Evolutionary conservation across 176 grass and related monocot genomes (phyloP).

Genomic region (Bromus sterilis): DNA sequence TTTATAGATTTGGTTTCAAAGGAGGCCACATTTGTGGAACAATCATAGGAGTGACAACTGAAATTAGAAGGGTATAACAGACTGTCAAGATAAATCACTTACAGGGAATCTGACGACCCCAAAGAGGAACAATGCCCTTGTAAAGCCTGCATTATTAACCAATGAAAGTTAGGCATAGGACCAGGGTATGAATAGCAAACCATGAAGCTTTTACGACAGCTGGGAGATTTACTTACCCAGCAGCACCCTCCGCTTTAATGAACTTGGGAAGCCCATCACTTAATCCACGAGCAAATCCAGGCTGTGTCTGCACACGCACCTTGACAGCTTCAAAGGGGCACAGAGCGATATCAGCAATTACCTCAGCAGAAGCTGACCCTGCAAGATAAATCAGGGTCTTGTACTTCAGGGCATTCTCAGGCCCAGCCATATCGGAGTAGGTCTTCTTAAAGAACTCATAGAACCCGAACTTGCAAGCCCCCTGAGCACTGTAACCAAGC

Average conservation of each 20-base stretch:
- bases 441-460: constrained; percentile 99
- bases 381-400: constrained; percentile 98
- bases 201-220: neutral
- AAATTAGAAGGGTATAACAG: neutral
- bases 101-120: constrained; percentile 93
- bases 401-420: constrained; percentile 85
- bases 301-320: constrained; percentile 96
- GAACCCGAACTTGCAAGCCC: constrained; percentile 95
- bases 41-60: neutral
- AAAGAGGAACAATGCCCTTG: constrained; percentile 88
- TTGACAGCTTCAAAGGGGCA: constrained; percentile 98
- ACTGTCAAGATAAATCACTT: constrained; percentile 15
- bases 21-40: neutral
- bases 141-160: constrained; percentile 51
- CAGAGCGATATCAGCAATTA: constrained; percentile 96
- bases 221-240: constrained; percentile 43
- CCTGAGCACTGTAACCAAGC: constrained; percentile 90
- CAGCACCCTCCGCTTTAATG: constrained; percentile 66
- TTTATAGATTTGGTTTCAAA: neutral
- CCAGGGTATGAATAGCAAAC: neutral
- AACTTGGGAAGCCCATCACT: constrained; percentile 96
- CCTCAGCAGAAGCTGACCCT: constrained; percentile 93
- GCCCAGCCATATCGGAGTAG: constrained; percentile 91
- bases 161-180: neutral
- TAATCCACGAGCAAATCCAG: constrained; percentile 88